phyloP scores from a whole-genome alignment of 306 rosid species.

The Pterocarpus santalinus region DNA sequence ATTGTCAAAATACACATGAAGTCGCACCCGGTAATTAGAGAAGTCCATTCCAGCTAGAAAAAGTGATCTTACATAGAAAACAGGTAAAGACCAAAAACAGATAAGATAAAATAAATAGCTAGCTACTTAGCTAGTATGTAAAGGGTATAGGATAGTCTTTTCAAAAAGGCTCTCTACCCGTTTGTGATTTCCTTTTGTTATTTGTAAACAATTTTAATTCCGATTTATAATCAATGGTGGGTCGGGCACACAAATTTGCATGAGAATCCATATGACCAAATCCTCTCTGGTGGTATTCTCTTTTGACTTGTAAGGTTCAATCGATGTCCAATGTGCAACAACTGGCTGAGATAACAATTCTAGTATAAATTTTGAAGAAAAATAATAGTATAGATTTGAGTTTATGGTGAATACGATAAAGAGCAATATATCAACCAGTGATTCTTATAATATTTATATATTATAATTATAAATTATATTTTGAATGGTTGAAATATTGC shows the following conservation, averaged over 20 bases:
- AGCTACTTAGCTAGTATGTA: constrained; percentile 1
- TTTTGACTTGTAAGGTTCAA: neutral
- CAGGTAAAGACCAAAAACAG: neutral
- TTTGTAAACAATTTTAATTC: constrained; percentile 10
- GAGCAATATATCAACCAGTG: too few species aligned
- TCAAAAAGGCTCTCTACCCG: neutral
- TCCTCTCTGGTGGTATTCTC: constrained; percentile 29
- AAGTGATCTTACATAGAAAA: neutral
- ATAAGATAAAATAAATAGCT: constrained; percentile 35
- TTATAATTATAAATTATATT: too few species aligned
- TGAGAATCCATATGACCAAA: constrained; percentile 43
- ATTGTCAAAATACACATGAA: neutral
- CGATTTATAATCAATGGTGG: constrained; percentile 40
- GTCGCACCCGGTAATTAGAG: neutral
- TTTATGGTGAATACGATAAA: too few species aligned
- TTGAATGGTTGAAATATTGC: too few species aligned
- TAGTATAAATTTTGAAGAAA: neutral
- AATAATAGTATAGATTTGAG: too few species aligned
- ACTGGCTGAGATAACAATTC: constrained; percentile 12
- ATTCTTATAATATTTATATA: too few species aligned
- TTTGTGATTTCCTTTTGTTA: constrained; percentile 17
- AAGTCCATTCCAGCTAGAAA: neutral
- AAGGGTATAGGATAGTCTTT: constrained; percentile 46
- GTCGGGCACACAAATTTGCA: constrained; percentile 40
- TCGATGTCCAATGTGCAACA: constrained; percentile 21